Evolutionary conservation across 2,329 filamentous ascomycete genomes (phyloP), one percentile per base, ranked within the genome.

Genomic region (Cytospora paraplurivora): DNA sequence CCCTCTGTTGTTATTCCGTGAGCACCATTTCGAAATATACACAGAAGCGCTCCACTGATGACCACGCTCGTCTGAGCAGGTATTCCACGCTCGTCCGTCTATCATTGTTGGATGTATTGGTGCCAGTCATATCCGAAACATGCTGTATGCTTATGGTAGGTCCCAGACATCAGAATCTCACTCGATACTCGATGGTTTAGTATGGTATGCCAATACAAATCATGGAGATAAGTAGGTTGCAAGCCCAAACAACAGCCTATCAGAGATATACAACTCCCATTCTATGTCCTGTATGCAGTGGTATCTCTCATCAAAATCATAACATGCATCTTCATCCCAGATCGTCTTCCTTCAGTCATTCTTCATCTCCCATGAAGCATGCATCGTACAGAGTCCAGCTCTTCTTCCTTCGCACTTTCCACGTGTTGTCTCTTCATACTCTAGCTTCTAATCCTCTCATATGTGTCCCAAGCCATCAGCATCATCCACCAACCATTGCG

Each of bases 401-500:
- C 47, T 32, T 44, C 10, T 1, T 19, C 27, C 12, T 21, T 7
- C 38, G 6, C 13, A 10, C 44, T 8, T 19, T 32, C 17, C 35
- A 3, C 37, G 3, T 37, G 33, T n/a, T 27, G 4, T 4, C 27
- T 13, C 10, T 47, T 35, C 7, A 10, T 34, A 54, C 56, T 5
- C 13, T 47, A 51, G n/a, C 41, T 37, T 34, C 19, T 32, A n/a
- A 35, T 35, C 13, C 35, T 6, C 13, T n/a, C 37, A 7, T 41
- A 33, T 4, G 17, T 52, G 32, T 47, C 7, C 35, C 35, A 61
- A 35, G 32, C 32, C 21, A 51, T 53, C 64, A 71, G 68, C 68
- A 69, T 53, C 19, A 33, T 6, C 52, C 56, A 32, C 44, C 59
- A 11, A 78, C 74, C 50, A 79, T 63, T 17, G 52, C 59, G 11